Conservation (phyloP, 805 yeast genomes). For the Henningerozyma blattae region DNA sequence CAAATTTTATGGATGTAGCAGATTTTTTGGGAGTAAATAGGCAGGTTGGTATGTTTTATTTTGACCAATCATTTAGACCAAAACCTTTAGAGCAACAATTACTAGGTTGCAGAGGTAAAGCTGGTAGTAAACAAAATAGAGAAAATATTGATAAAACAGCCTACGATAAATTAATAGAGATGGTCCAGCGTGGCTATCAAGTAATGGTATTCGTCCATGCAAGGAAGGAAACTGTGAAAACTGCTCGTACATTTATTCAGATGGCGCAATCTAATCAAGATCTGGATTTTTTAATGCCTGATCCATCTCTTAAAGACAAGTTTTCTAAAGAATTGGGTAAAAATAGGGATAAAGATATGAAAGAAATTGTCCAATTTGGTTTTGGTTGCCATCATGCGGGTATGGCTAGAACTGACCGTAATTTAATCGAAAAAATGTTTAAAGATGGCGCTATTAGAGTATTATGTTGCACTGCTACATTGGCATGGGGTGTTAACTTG, state of each 20-base stretch:
- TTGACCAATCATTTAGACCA: conserved; percentile 88
- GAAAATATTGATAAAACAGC: conserved; percentile 66
- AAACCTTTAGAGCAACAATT: conserved; percentile 84
- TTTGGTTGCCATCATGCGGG: conserved; percentile 98
- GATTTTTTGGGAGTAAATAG: conserved; percentile 89
- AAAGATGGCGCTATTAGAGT: conserved; percentile 77
- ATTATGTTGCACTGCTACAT: conserved; percentile 88
- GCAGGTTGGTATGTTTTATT: conserved; percentile 84
- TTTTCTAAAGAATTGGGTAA: conserved; percentile 55
- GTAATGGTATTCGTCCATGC: conserved; percentile 97
- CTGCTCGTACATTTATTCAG: conserved; percentile 60
- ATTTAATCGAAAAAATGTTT: conserved; percentile 80
- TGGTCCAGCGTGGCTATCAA: conserved; percentile 61
- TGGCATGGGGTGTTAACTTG: conserved; percentile 98
- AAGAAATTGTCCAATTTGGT: conserved; percentile 70
- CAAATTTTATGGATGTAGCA: conserved; percentile 86
- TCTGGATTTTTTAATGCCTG: conserved; percentile 24
- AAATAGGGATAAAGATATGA: conserved; percentile 64
- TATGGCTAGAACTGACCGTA: conserved; percentile 82
- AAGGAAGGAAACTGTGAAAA: conserved; percentile 80
- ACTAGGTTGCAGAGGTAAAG: conserved; percentile 76
- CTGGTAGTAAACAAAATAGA: conserved; percentile 56
- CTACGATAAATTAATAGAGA: conserved; percentile 62
- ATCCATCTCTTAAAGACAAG: conserved; percentile 17
- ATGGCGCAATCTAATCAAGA: conserved; percentile 57